Conservation (phyloP, 257 asterid species). For the Eucommia ulmoides region DNA sequence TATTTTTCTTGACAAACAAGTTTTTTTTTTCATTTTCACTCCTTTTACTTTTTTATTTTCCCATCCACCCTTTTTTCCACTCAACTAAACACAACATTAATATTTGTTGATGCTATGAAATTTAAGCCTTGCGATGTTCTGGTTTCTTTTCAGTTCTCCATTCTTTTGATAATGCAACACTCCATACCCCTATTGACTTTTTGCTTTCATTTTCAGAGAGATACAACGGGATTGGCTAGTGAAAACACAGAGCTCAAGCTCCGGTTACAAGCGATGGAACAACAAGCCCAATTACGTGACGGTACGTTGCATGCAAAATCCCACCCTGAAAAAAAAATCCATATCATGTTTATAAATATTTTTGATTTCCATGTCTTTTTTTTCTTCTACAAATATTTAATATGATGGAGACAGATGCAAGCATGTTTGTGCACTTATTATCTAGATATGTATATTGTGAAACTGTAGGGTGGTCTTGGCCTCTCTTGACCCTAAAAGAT, state of each 20-base stretch:
- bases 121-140: not conserved
- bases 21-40: not conserved
- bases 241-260: constrained; percentile 93
- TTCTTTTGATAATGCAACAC: not conserved
- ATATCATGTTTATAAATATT: not conserved
- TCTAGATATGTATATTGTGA: not conserved
- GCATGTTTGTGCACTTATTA: not conserved
- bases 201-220: constrained; percentile 47
- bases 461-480: not conserved
- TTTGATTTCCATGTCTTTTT: not conserved
- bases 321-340: not conserved
- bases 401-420: not conserved
- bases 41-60: not conserved
- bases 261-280: constrained; percentile 94
- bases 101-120: no score
- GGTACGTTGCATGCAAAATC: constrained; percentile 22
- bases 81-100: not conserved
- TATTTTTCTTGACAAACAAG: not conserved
- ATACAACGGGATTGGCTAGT: constrained; percentile 66
- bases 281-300: constrained; percentile 90
- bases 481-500: no score
- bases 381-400: not conserved
- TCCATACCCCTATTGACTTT: not conserved
- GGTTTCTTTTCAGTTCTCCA: not conserved
- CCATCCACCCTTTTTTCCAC: no score